These are phyloP conservation scores for Ailanthus altissimus DNA, from an alignment of 345 rosid genomes.

Conservation along the genomic window DNA sequence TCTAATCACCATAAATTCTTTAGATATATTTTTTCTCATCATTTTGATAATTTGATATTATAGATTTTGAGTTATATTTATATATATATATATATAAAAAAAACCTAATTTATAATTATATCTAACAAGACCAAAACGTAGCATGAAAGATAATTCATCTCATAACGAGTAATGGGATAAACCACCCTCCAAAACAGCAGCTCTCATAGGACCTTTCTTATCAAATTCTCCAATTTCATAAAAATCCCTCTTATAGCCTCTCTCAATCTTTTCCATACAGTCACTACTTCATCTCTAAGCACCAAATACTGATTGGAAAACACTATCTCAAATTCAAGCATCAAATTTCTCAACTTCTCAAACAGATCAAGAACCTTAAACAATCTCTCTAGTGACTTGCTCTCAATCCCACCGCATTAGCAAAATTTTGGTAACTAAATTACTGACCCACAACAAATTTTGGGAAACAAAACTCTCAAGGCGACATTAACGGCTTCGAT, in stretches of 20 bases:
- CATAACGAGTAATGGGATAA: slow-evolving; percentile 88
- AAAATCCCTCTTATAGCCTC: slow-evolving; percentile 82
- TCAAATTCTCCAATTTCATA: too few relatives aligned
- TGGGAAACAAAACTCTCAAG: slow-evolving; percentile 79
- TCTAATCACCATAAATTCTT: too few relatives aligned
- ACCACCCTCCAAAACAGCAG: slow-evolving; percentile 84
- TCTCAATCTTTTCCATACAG: slow-evolving; percentile 76
- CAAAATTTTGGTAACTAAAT: slow-evolving; percentile 75
- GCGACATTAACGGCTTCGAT: slow-evolving; percentile 72
- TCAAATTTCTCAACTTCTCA: slow-evolving; percentile 73
- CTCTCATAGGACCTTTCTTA: slow-evolving; percentile 79
- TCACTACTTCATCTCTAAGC: slow-evolving; percentile 68
- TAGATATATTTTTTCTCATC: too few relatives aligned
- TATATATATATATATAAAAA: too few relatives aligned
- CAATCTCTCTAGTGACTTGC: slow-evolving; percentile 81
- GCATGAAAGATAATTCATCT: slow-evolving; percentile 88
- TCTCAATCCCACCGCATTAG: slow-evolving; percentile 71
- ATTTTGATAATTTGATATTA: too few relatives aligned
- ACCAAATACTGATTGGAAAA: slow-evolving; percentile 75
- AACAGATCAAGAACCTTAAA: slow-evolving; percentile 84
- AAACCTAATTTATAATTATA: too few relatives aligned
- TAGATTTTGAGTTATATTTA: too few relatives aligned
- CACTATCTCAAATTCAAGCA: slow-evolving; percentile 69
- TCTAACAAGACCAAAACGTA: too few relatives aligned
- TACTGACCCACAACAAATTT: slow-evolving; percentile 78